These are phyloP conservation scores for Coemansia sp. DNA, from an alignment of 192 early-diverging fungal genomes.

Conservation along the genomic window DNA sequence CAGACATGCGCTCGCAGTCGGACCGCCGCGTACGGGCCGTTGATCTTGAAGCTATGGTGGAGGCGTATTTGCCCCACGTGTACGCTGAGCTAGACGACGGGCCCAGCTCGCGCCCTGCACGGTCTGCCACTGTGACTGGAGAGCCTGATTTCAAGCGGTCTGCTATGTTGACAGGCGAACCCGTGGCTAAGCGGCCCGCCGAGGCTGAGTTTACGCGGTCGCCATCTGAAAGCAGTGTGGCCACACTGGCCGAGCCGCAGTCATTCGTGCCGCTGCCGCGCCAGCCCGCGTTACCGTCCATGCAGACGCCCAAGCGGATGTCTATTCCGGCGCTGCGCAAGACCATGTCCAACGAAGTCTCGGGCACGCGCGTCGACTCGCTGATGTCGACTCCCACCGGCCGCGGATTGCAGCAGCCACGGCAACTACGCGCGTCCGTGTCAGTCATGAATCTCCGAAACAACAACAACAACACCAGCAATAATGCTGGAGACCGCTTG, in stretches of 20 bases:
- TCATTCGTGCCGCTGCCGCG: not conserved
- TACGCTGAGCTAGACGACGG: conserved; percentile 14
- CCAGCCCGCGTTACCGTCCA: not conserved
- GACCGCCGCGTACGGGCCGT: conserved; percentile 16
- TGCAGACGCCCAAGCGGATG: not conserved
- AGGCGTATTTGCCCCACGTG: conserved; percentile 34
- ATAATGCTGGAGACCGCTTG: not conserved
- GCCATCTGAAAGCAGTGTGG: conserved; percentile 22
- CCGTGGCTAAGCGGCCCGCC: not conserved
- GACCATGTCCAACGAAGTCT: not conserved
- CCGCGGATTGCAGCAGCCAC: not conserved
- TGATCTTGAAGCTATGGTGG: conserved; percentile 42
- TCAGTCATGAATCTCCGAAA: conserved; percentile 1
- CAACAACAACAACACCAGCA: no score
- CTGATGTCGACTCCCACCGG: not conserved
- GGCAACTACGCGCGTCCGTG: not conserved
- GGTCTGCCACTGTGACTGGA: not conserved
- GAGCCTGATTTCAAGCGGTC: no score
- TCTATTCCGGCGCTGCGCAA: not conserved
- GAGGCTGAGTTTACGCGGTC: conserved; percentile 6
- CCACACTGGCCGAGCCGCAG: conserved; percentile 20
- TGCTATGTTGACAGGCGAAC: no score
- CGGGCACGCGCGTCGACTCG: not conserved
- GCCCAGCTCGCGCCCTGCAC: not conserved
- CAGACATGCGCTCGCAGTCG: not conserved